phyloP scores from a whole-genome alignment of 2,329 filamentous ascomycete genomes.

The Exserohilum rostratum region DNA sequence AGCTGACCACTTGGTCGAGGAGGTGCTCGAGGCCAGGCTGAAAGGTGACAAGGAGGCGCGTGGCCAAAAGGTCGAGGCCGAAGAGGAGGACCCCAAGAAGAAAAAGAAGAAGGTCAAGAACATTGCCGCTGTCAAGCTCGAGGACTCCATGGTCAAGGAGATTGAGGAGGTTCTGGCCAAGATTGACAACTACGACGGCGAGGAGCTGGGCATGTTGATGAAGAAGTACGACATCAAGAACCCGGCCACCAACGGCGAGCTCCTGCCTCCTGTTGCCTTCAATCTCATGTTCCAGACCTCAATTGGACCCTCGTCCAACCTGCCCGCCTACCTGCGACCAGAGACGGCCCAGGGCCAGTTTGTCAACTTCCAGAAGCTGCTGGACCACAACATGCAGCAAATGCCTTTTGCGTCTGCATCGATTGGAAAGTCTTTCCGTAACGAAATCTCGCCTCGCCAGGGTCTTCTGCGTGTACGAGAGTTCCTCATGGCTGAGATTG shows the following conservation, averaged over 20 bases:
- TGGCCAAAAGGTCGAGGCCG: conserved; percentile 75
- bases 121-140: conserved; percentile 73
- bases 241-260: conserved; percentile 76
- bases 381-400: conserved; percentile 91
- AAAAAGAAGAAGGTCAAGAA: conserved; percentile 82
- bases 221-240: conserved; percentile 88
- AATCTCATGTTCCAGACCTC: conserved; percentile 99
- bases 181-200: conserved; percentile 93
- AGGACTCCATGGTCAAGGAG: conserved; percentile 83
- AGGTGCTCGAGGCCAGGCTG: conserved; percentile 83
- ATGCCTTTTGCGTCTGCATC: conserved; percentile 98
- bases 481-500: conserved; percentile 98
- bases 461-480: conserved; percentile 93
- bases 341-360: conserved; percentile 99
- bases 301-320: conserved; percentile 88
- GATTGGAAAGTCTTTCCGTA: conserved; percentile 97
- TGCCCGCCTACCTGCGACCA: conserved; percentile 69
- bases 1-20: conserved; percentile 95
- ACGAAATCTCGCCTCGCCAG: conserved; percentile 92
- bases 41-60: conserved; percentile 93
- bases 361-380: conserved; percentile 92
- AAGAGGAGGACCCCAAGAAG: conserved; percentile 81
- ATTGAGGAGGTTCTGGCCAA: conserved; percentile 90
- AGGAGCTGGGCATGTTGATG: conserved; percentile 86
- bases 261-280: conserved; percentile 84